Conservation (phyloP, 1,139 yeast species). For the Komagataea norvegica region DNA sequence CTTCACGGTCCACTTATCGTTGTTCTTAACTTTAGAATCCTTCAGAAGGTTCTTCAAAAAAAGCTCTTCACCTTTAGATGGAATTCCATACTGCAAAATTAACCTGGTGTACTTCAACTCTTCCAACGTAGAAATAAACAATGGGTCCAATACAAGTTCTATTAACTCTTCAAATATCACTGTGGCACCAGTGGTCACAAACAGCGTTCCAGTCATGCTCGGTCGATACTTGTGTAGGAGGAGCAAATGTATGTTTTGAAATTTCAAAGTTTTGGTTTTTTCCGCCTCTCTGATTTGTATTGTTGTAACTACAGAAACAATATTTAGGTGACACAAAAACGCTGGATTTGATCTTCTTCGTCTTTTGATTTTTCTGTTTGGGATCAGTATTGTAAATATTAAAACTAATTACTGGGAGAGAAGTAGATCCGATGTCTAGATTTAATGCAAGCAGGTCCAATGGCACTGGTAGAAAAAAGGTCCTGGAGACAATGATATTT, state of each 20-base stretch:
- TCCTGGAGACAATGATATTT: background rate
- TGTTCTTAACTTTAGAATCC: constrained; percentile 5
- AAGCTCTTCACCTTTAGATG: constrained; percentile 30
- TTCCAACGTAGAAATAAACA: constrained; percentile 36
- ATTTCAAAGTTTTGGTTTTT: too few species aligned
- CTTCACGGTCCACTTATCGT: constrained; percentile 5
- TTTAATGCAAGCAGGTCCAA: background rate
- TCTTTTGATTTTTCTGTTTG: too few species aligned
- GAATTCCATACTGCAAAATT: constrained; percentile 69
- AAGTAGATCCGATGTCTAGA: too few species aligned
- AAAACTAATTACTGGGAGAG: too few species aligned
- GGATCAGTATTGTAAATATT: too few species aligned
- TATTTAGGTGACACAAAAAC: too few species aligned
- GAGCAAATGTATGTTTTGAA: too few species aligned
- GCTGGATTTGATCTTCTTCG: too few species aligned
- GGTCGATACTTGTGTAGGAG: background rate
- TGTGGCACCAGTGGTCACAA: constrained; percentile 83
- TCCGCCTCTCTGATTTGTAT: too few species aligned
- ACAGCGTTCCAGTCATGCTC: constrained; percentile 22
- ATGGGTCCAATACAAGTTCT: constrained; percentile 32
- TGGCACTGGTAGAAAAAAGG: background rate
- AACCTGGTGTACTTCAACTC: constrained; percentile 37
- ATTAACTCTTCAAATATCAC: constrained; percentile 66
- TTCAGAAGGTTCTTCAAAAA: constrained; percentile 14
- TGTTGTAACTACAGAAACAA: too few species aligned